Conservation (phyloP, 257 asterid genomes). For the Solanum bukasovii region DNA sequence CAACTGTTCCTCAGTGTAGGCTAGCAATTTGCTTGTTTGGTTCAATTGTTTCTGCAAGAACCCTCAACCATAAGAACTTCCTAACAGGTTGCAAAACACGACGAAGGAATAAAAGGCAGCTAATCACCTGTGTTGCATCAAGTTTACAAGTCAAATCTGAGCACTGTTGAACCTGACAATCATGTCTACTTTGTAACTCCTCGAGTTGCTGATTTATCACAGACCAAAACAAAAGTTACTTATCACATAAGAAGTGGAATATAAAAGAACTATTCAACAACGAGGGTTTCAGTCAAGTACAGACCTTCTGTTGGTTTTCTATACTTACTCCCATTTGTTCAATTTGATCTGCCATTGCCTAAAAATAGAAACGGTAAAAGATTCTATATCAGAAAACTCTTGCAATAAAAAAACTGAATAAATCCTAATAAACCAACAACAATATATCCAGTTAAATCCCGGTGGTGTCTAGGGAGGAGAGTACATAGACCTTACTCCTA, state of each 20-base stretch:
- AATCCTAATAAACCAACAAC: not conserved
- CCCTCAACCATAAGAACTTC: slow-evolving; percentile 12
- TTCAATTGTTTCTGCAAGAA: slow-evolving; percentile 51
- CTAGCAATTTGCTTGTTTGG: slow-evolving; percentile 39
- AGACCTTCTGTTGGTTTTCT: slow-evolving; percentile 67
- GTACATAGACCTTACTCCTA: not conserved
- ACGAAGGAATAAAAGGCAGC: not conserved
- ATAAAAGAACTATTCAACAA: too few species aligned
- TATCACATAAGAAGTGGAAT: not conserved
- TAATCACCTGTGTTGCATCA: slow-evolving; percentile 48
- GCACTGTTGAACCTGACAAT: slow-evolving; percentile 50
- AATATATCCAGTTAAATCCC: not conserved
- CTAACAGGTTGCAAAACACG: not conserved
- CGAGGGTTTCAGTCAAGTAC: not conserved
- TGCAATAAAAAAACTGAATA: not conserved
- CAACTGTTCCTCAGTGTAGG: slow-evolving; percentile 53
- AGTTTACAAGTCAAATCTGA: slow-evolving; percentile 48
- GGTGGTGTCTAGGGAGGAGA: not conserved
- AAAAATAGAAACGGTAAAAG: not conserved
- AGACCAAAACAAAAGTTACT: not conserved
- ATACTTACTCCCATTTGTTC: slow-evolving; percentile 66
- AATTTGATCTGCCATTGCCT: slow-evolving; percentile 91
- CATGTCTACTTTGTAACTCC: slow-evolving; percentile 47
- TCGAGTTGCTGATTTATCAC: slow-evolving; percentile 39
- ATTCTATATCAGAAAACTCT: not conserved